Percentiles rank a stretch among this genome's conserved stretches.
These are phyloP conservation scores for Trichoderma pleuroti DNA, from an alignment of 2,329 filamentous ascomycete genomes.

Conservation along the genomic window DNA sequence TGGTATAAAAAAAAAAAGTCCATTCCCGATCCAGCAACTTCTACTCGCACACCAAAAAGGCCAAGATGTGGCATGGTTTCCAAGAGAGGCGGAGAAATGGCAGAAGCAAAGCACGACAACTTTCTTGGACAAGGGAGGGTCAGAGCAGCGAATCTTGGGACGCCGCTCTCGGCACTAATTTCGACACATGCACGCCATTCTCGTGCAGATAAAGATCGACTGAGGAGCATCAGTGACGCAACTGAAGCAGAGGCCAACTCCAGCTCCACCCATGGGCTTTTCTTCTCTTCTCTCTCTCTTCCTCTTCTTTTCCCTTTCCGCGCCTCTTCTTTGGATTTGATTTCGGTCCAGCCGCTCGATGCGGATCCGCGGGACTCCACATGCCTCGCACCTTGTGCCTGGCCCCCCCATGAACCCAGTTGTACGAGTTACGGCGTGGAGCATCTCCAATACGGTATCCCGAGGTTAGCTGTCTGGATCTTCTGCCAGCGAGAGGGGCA, in stretches of 20 bases:
- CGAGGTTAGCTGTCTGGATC: neutral
- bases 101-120: neutral
- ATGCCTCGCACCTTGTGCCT: neutral
- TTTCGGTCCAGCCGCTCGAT: neutral
- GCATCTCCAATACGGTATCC: neutral
- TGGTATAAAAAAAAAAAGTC: neutral
- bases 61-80: neutral
- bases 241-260: neutral
- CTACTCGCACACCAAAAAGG: too few relatives aligned
- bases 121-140: neutral
- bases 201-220: neutral
- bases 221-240: neutral
- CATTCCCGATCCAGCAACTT: neutral
- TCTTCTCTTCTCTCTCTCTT: neutral
- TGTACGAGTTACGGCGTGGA: neutral
- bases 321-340: neutral
- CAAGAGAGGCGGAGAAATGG: neutral
- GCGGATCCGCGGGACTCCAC: neutral
- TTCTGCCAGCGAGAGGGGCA: neutral
- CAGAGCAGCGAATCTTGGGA: neutral
- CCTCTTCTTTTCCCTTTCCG: neutral
- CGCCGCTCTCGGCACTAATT: neutral
- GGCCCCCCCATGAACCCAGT: neutral
- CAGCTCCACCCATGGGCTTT: neutral
- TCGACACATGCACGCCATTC: slow-evolving; percentile 4